Base-by-base conservation (phyloP, 164 flowering plant species). In the Annona cherimola region DNA sequence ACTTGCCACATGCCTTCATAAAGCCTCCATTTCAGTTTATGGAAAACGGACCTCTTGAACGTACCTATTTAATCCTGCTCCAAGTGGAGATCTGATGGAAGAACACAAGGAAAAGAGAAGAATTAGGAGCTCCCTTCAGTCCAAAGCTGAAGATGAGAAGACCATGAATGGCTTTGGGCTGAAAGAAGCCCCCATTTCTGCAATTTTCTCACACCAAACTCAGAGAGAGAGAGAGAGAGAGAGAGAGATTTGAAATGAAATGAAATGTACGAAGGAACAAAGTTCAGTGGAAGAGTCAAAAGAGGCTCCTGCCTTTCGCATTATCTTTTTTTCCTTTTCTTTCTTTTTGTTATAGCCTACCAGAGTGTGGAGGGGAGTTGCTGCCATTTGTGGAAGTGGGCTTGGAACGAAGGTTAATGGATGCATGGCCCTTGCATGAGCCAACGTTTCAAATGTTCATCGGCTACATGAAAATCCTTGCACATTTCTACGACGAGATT, bases 111-210 rank as follows among this genome's bases (percentile, higher is more conserved):
- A 75, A 70, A 75, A 75, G 26, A 50, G 68, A 57, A 68, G 78
- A 76, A 76, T 76, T 72, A 76, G 78, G 78, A 76, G 78, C 78
- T 76, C 78, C 75, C 78, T 72, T 72, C 78, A 76, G 72, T 72
- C 78, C 78, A 76, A 76, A 76, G 61, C 75, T 55, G 44, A 20
- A 2, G 46, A 4, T 16, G 8, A 19, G 18, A 72, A 5, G 18
- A 16, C 71, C 66, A 67, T 60, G n/a, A 11, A 20, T 50, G 67
- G 78, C 63, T 72, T 71, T 76, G 72, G 78, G 75, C 75, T 72
- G 72, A 12, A 76, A 67, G 69, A 69, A 76, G 63, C 78, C 20
- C 75, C 78, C 78, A 76, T 76, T 72, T 72, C 78, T 76, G 66
- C 78, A 71, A 68, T 72, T 76, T 76, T 69, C 78, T 20, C 66